Conservation (phyloP, 768 basidiomycete genomes). For the Suillus spraguei region DNA sequence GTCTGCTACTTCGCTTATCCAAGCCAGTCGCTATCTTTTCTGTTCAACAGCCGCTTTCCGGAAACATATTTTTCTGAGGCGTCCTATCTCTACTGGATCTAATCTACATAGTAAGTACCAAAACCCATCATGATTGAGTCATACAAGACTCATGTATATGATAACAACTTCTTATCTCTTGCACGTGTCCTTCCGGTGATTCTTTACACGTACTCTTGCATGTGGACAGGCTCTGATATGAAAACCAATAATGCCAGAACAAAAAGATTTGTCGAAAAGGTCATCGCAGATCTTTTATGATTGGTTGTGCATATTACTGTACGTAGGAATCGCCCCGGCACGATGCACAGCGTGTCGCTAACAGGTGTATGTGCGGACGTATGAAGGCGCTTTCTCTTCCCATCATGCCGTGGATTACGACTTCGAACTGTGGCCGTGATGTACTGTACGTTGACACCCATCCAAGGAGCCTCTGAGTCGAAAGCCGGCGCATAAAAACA, state of each 20-base stretch:
- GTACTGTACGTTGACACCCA: neutral
- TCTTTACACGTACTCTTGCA: neutral
- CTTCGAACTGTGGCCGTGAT: neutral
- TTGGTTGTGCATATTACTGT: neutral
- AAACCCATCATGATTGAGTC: constrained; percentile 3
- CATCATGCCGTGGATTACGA: neutral
- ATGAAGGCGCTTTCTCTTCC: neutral
- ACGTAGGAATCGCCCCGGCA: neutral
- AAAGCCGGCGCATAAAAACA: neutral
- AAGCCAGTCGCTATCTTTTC: too few relatives aligned
- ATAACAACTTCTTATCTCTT: neutral
- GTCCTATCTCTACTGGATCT: neutral
- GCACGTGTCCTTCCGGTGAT: neutral
- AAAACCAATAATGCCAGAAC: neutral
- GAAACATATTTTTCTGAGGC: neutral
- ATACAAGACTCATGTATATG: neutral
- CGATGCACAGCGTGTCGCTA: neutral
- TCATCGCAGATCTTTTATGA: constrained; percentile 1
- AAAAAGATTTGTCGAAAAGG: neutral
- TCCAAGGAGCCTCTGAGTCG: neutral
- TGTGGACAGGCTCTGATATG: neutral
- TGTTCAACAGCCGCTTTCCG: neutral
- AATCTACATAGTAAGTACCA: neutral
- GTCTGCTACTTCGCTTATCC: too few relatives aligned
- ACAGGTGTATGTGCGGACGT: neutral